phyloP scores from a whole-genome alignment of 495 filamentous ascomycete species.

The Neurospora sp. region DNA sequence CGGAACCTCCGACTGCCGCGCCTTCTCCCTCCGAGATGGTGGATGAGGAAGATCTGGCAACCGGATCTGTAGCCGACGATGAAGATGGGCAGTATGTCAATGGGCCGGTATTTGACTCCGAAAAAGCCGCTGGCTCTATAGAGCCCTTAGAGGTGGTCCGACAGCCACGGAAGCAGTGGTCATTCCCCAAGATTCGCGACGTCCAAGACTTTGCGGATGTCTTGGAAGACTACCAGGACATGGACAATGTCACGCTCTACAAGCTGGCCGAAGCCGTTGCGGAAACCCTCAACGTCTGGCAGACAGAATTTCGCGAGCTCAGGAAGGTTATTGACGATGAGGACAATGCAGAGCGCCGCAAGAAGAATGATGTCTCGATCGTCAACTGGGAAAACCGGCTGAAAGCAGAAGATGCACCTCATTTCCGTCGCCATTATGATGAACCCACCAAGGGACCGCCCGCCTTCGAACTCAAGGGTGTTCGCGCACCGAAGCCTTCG shows the following conservation, averaged over 20 bases:
- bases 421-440: slow-evolving; percentile 20
- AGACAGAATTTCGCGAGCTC: slow-evolving; percentile 54
- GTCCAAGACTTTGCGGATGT: slow-evolving; percentile 22
- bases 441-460: slow-evolving; percentile 20
- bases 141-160: slow-evolving; percentile 17
- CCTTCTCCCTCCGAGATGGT: slow-evolving; percentile 14
- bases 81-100: slow-evolving; percentile 14
- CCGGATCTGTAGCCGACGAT: slow-evolving; percentile 9
- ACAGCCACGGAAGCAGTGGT: slow-evolving; percentile 15
- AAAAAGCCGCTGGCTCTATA: slow-evolving; percentile 2
- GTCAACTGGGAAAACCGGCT: slow-evolving; percentile 26
- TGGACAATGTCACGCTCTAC: slow-evolving; percentile 42
- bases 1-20: slow-evolving; percentile 11
- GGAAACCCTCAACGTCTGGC: slow-evolving; percentile 45
- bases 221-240: slow-evolving; percentile 25
- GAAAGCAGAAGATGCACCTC: slow-evolving; percentile 18
- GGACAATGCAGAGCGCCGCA: slow-evolving; percentile 37
- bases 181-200: slow-evolving; percentile 27
- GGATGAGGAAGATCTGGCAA: slow-evolving; percentile 6
- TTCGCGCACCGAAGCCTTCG: slow-evolving; percentile 26
- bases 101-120: slow-evolving; percentile 4
- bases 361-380: slow-evolving; percentile 25
- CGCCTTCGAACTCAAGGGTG: slow-evolving; percentile 30
- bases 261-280: slow-evolving; percentile 41
- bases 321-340: slow-evolving; percentile 43